Conservation (phyloP, 2,329 filamentous ascomycete species). For the Aureobasidium mangrovei region DNA sequence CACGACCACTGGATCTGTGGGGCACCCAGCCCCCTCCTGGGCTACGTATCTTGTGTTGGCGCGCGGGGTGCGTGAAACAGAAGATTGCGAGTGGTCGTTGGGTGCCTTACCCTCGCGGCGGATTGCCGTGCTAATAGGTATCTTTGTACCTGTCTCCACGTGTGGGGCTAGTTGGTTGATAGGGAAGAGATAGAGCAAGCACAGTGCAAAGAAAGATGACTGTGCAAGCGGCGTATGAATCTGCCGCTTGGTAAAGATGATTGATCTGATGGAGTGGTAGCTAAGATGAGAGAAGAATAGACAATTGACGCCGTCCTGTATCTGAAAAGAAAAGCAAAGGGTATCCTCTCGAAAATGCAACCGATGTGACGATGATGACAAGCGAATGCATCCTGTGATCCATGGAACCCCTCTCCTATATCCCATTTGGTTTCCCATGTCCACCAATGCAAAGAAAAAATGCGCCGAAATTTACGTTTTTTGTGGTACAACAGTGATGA, state of each 20-base stretch:
- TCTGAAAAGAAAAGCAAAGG: conserved; percentile 3
- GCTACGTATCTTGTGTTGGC: too few species aligned
- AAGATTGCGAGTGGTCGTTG: too few species aligned
- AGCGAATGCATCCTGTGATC: conserved; percentile 13
- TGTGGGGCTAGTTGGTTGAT: too few species aligned
- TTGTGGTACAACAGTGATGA: conserved; percentile 11
- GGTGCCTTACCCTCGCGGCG: too few species aligned
- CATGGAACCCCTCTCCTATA: neutral
- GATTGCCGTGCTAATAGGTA: too few species aligned
- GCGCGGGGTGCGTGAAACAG: too few species aligned
- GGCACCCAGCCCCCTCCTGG: too few species aligned
- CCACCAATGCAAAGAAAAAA: conserved; percentile 3
- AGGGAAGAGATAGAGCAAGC: too few species aligned
- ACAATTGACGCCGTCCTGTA: neutral
- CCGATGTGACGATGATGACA: conserved; percentile 9
- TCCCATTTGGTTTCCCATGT: neutral
- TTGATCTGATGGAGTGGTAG: neutral
- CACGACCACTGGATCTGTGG: too few species aligned
- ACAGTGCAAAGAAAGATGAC: neutral
- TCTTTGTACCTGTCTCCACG: too few species aligned
- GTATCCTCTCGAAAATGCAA: conserved; percentile 14
- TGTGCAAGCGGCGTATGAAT: neutral
- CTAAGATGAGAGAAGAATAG: neutral
- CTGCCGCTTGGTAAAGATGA: neutral
- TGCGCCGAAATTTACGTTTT: conserved; percentile 9